Evolutionary conservation across 2,329 filamentous ascomycete species (phyloP).

Genomic region (Cladosporium halotolerans): DNA sequence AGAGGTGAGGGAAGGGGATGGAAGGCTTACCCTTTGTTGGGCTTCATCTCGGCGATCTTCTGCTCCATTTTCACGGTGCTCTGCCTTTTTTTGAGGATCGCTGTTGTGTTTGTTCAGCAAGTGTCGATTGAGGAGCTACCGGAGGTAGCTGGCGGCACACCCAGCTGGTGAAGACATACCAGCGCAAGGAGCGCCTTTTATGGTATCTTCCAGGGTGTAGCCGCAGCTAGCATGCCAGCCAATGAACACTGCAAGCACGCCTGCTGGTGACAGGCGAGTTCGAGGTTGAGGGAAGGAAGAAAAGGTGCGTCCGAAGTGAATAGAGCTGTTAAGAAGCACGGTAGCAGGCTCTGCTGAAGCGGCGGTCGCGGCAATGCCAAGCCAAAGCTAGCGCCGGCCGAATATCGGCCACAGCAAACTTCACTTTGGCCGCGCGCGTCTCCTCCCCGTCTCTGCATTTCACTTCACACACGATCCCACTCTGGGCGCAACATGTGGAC

Average conservation of each 20-base stretch:
- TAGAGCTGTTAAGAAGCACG: conserved; percentile 9
- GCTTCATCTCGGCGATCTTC: conserved; percentile 75
- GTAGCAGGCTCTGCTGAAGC: conserved; percentile 6
- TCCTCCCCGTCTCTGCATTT: conserved; percentile 11
- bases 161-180: conserved; percentile 3
- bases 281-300: conserved; percentile 6
- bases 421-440: conserved; percentile 4
- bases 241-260: conserved; percentile 3
- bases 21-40: conserved; percentile 67
- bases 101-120: conserved; percentile 1
- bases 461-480: background rate
- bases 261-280: background rate
- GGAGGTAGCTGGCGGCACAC: background rate
- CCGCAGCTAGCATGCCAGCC: conserved; percentile 7
- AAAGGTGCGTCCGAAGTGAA: background rate
- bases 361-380: background rate
- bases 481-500: conserved; percentile 23
- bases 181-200: background rate
- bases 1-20: conserved; percentile 29
- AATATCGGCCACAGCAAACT: background rate
- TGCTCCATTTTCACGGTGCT: conserved; percentile 9
- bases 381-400: background rate
- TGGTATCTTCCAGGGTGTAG: conserved; percentile 1
- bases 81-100: background rate
- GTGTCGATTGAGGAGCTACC: background rate